Evolutionary conservation across 1,284 basidiomycete genomes (phyloP), one percentile per base, ranked within the genome.

Genomic region (Malassezia pachydermatis): DNA sequence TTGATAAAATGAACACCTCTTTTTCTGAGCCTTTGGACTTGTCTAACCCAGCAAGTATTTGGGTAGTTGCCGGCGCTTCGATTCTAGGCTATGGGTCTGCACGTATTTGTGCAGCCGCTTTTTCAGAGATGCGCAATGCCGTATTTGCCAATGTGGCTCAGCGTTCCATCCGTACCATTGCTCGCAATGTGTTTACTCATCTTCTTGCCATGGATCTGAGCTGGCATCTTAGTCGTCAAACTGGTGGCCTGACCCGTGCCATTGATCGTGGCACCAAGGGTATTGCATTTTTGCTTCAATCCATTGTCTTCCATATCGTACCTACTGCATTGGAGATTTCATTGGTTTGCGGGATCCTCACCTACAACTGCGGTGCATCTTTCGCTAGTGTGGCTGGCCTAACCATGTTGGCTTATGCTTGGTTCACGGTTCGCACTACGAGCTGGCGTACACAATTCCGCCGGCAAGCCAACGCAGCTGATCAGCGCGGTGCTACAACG

Each of bases 241-340:
- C 92, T 0, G 94, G 92, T 32, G 94, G 92, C 5, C 76, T 98
- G 34, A 96, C 90, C 0, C 76, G 92, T 22, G 94, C 94, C 5
- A 98, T 98, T 62, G 92, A 98, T 72, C 78, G 92, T 8, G 94
- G 92, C 20, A 96, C 94, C 19, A 98, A 89, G 74, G 94, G 92
- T 34, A 95, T 98, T 60, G 88, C 88, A 0, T 98, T 98, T 74
- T 79, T 98, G 24, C 76, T 98, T 13, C 86, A 88, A 55, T 86
- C 89, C 4, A 83, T 96, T 45, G 79, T 98, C 6, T 98, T 96
- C 71, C 86, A 95, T 39, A 88, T 98, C 45, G 83, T 87, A 0
- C 92, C 92, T 0, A 98, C 94, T 0, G 92, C 90, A 0, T 75
- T 98, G 38, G 92, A 98, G 72, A 96, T 98, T 60, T 81, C 83